Conservation (phyloP, 495 filamentous ascomycete species). For the Neurospora hispaniola region DNA sequence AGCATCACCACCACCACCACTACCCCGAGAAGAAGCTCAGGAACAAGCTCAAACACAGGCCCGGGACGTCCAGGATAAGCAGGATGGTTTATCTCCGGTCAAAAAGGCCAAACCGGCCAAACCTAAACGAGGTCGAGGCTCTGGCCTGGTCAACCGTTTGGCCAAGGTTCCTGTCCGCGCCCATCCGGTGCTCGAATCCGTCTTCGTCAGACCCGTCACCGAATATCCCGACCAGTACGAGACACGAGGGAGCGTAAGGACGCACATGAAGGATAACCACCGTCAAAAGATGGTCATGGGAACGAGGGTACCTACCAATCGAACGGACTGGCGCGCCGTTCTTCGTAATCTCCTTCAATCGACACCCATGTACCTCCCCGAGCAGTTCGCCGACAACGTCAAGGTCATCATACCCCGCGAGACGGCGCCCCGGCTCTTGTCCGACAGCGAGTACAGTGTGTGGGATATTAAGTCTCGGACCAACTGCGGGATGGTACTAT, state of each 20-base stretch:
- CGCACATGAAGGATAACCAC: neutral
- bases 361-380: constrained; percentile 7
- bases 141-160: constrained; percentile 10
- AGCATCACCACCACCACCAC: neutral
- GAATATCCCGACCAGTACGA: constrained; percentile 10
- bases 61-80: neutral
- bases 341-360: constrained; percentile 11
- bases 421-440: neutral
- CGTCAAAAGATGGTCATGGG: constrained; percentile 5
- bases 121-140: neutral
- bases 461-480: constrained; percentile 14
- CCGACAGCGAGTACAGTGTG: constrained; percentile 3
- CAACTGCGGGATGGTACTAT: constrained; percentile 6
- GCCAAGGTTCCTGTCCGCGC: constrained; percentile 12
- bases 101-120: neutral
- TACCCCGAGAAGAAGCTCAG: neutral
- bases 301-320: neutral
- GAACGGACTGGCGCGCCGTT: constrained; percentile 18
- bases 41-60: neutral
- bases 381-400: neutral
- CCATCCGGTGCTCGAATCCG: constrained; percentile 8
- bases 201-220: constrained; percentile 13
- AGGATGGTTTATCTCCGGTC: neutral
- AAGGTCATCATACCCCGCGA: constrained; percentile 10
- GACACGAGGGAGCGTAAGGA: neutral